Base-by-base conservation (phyloP, 257 asterid species). In the Plantago major region DNA sequence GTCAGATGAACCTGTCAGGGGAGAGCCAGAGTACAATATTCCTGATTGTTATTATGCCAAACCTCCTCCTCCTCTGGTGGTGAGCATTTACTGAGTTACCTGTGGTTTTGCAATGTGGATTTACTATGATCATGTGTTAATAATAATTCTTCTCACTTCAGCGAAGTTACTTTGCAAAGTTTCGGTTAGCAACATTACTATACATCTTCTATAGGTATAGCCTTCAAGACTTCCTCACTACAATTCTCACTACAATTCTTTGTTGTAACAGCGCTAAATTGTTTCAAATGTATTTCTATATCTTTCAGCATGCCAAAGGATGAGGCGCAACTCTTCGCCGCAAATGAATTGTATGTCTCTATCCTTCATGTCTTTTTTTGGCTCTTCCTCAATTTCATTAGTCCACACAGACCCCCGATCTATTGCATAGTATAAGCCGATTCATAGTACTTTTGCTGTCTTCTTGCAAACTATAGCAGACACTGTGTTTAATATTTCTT, bases 291-390 rank as follows among this genome's bases (percentile, higher is more conserved):
- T 54, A 55, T 14, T 73, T 50, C 73, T 68, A 69, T 71, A 37
- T 71, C 59, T 38, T 70, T 65, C 75, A 87, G 97, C 90, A 90
- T 90, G 97, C 96, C 98, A 22, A 85, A 75, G 76, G 98, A 85
- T 2, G 91, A 85, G 75, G 95, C 96, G 0, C 98, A 90, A 72
- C 79, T 90, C 70, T 82, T 65, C 73, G 95, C 98, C 11, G 94
- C 91, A 68, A 85, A 80, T 55, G 98, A 90, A 73, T 81, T 90
- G 98, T 90, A 79, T 70, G 94, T 68, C 60, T 59, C 63, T 64
- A 58, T 45, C 65, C 42, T 45, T 16, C 43, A 11, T 19, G 12
- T 64, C 58, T 46, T 19, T 22, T 22, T 9, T 42, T 62, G 50
- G 56, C 30, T 47, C 61, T 33, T 37, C 46, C 61, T 22, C 17